Conservation (phyloP, 2,329 filamentous ascomycete species). For the Xylaria sp. region DNA sequence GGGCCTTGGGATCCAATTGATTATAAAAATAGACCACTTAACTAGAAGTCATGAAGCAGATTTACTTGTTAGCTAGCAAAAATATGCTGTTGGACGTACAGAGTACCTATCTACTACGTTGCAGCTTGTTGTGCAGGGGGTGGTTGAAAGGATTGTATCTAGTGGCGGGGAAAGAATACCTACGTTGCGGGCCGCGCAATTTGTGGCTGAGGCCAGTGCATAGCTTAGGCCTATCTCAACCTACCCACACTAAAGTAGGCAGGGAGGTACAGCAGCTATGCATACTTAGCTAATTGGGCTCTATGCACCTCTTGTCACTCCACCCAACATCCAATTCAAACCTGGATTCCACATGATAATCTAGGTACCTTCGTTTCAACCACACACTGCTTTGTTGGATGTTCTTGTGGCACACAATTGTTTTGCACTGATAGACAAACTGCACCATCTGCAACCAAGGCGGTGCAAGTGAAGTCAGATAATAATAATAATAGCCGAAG, state of each 20-base stretch:
- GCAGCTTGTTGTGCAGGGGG: too few relatives aligned
- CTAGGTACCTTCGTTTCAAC: constrained; percentile 29
- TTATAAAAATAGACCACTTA: too few relatives aligned
- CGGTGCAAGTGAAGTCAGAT: constrained; percentile 29
- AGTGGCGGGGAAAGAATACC: not conserved
- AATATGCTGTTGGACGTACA: too few relatives aligned
- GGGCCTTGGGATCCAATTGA: too few relatives aligned
- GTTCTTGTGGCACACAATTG: not conserved
- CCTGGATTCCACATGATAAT: constrained; percentile 19
- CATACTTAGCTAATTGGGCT: too few relatives aligned
- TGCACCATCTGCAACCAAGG: not conserved
- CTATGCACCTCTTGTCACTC: constrained; percentile 23
- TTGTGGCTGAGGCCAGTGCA: constrained; percentile 32
- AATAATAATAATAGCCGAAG: constrained; percentile 1
- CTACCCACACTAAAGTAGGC: not conserved
- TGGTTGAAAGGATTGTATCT: too few relatives aligned
- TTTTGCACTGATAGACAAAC: constrained; percentile 1
- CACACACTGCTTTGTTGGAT: constrained; percentile 18
- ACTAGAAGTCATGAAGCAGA: too few relatives aligned
- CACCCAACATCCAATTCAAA: constrained; percentile 26
- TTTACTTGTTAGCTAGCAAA: too few relatives aligned
- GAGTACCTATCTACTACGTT: too few relatives aligned
- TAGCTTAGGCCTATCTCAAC: not conserved
- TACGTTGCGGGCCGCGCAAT: constrained; percentile 29
- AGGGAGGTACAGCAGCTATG: too few relatives aligned